Conservation (phyloP, 768 basidiomycete genomes). For the Asterophora parasitica region DNA sequence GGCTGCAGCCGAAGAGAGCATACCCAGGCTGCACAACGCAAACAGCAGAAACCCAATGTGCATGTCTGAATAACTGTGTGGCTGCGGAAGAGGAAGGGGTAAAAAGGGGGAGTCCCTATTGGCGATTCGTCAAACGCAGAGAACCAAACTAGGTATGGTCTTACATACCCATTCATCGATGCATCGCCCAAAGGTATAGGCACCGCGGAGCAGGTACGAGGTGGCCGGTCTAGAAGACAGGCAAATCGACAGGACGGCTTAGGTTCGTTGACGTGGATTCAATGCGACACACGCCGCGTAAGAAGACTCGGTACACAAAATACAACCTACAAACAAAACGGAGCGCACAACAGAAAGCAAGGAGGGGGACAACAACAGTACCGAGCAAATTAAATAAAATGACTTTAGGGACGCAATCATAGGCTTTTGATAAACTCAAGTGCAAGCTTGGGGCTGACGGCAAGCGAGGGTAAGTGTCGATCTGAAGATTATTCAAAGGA, state of each 20-base stretch:
- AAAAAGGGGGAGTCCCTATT: too few relatives aligned
- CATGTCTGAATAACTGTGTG: not conserved
- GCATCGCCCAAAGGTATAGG: too few relatives aligned
- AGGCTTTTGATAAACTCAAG: constrained; percentile 61
- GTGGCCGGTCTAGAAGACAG: not conserved
- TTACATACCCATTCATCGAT: not conserved
- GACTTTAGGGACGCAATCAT: too few relatives aligned
- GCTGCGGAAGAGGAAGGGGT: not conserved
- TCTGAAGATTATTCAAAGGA: not conserved
- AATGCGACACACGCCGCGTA: not conserved
- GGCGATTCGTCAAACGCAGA: too few relatives aligned
- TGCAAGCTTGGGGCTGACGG: constrained; percentile 51
- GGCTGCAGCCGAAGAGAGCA: not conserved
- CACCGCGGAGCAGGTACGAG: not conserved
- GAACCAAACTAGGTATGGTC: too few relatives aligned
- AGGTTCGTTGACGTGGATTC: not conserved
- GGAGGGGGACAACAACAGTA: too few relatives aligned
- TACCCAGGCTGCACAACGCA: not conserved
- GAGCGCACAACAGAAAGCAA: constrained; percentile 9
- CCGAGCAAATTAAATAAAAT: too few relatives aligned
- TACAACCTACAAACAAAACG: not conserved
- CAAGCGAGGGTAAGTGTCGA: not conserved
- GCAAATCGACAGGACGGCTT: not conserved
- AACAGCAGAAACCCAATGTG: not conserved
- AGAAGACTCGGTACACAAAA: not conserved